phyloP scores from a whole-genome alignment of 768 basidiomycete genomes.

The Pholiota microspora region DNA sequence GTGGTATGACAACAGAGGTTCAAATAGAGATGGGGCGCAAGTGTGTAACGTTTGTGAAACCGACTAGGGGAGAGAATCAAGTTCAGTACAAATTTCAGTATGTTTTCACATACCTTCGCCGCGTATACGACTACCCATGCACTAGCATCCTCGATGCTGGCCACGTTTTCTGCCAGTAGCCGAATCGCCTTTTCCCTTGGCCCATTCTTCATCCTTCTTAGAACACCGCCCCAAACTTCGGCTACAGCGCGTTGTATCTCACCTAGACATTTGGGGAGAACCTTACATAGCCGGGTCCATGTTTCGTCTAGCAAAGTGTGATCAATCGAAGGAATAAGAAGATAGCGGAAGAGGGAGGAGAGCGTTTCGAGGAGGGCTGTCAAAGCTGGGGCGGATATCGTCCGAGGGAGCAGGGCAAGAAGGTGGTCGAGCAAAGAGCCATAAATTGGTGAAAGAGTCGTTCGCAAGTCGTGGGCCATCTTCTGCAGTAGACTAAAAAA shows the following conservation, averaged over 20 bases:
- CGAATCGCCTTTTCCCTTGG: conserved; percentile 54
- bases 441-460: conserved; percentile 67
- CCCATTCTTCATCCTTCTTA: conserved; percentile 68
- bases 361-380: conserved; percentile 67
- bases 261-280: conserved; percentile 57
- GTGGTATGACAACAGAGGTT: conserved; percentile 55
- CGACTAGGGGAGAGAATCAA: conserved; percentile 48
- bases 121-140: conserved; percentile 78
- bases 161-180: conserved; percentile 50
- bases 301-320: conserved; percentile 53
- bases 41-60: conserved; percentile 83
- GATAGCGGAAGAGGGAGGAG: conserved; percentile 66
- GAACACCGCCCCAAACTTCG: conserved; percentile 82
- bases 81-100: neutral
- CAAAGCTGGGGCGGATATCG: conserved; percentile 59
- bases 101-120: conserved; percentile 57
- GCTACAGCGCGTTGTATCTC: conserved; percentile 78
- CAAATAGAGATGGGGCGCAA: conserved; percentile 59
- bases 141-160: conserved; percentile 56
- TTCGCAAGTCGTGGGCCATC: conserved; percentile 77
- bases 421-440: conserved; percentile 51
- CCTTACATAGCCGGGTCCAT: conserved; percentile 51
- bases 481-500: conserved; percentile 68
- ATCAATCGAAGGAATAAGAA: conserved; percentile 65
- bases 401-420: conserved; percentile 52